phyloP scores from a whole-genome alignment of 768 basidiomycete genomes.

The Suillus spraguei region DNA sequence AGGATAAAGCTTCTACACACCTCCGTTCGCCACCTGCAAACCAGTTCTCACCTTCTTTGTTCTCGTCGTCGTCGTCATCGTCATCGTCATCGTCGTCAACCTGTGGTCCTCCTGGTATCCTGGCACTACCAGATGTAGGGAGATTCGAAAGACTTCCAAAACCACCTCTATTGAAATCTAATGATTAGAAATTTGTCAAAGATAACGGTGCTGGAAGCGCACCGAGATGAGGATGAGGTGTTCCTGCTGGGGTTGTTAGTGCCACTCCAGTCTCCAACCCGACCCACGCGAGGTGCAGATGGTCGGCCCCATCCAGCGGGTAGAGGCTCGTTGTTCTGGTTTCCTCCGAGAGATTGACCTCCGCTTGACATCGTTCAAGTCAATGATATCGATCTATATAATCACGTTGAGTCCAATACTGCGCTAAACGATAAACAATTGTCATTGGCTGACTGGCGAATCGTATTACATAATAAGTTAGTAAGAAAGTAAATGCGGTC shows the following conservation, averaged over 20 bases:
- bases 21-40: constrained; percentile 97
- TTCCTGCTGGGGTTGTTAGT: constrained; percentile 32
- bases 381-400: neutral
- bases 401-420: neutral
- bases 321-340: constrained; percentile 44
- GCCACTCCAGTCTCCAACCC: constrained; percentile 53
- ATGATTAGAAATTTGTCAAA: neutral
- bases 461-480: neutral
- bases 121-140: constrained; percentile 17
- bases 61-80: constrained; percentile 55
- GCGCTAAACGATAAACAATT: neutral
- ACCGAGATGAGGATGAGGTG: constrained; percentile 20
- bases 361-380: constrained; percentile 39
- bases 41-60: constrained; percentile 63
- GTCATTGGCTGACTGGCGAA: neutral
- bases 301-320: constrained; percentile 49
- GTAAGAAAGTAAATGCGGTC: neutral
- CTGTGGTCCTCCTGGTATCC: constrained; percentile 30
- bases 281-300: constrained; percentile 46
- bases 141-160: constrained; percentile 42
- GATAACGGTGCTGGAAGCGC: constrained; percentile 1
- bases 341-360: constrained; percentile 54
- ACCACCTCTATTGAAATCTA: constrained; percentile 15
- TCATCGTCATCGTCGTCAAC: constrained; percentile 54
- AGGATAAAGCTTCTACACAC: constrained; percentile 37